phyloP scores from a whole-genome alignment of 352 stramenopile genomes.

The Globisporangium nagaii region DNA sequence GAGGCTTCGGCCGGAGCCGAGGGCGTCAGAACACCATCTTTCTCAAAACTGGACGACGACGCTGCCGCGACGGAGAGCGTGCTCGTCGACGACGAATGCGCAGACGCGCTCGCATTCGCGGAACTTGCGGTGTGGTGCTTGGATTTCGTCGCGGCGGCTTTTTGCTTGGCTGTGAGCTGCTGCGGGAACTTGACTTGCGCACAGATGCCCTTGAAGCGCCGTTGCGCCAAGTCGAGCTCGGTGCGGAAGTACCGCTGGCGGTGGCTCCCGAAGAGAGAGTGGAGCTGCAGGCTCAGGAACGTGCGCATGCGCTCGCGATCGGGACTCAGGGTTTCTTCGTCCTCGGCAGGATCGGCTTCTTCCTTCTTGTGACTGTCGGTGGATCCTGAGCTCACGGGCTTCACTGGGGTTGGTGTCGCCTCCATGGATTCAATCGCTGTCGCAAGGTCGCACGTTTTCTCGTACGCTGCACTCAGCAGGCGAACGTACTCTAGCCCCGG shows the following conservation, averaged over 20 bases:
- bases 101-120: not conserved
- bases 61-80: conserved; percentile 5
- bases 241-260: conserved; percentile 58
- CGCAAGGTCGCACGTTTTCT: conserved; percentile 50
- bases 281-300: conserved; percentile 69
- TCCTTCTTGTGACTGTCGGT: not conserved
- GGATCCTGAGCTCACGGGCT: not conserved
- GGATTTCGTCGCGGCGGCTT: conserved; percentile 28
- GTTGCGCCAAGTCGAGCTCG: conserved; percentile 59
- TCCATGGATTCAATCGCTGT: conserved; percentile 43
- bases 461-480: conserved; percentile 56
- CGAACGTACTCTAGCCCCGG: conserved; percentile 51
- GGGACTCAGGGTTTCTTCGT: not conserved
- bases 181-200: conserved; percentile 45
- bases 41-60: conserved; percentile 51
- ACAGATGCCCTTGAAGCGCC: conserved; percentile 37
- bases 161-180: conserved; percentile 29
- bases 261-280: conserved; percentile 75
- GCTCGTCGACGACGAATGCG: conserved; percentile 6
- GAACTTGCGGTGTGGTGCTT: conserved; percentile 17
- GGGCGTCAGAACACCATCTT: conserved; percentile 16
- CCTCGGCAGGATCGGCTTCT: not conserved
- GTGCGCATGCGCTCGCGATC: conserved; percentile 46
- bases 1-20: conserved; percentile 24
- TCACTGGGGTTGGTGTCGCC: not conserved